These are phyloP conservation scores for Linum lewisii DNA, from an alignment of 345 rosid species.

Conservation along the genomic window DNA sequence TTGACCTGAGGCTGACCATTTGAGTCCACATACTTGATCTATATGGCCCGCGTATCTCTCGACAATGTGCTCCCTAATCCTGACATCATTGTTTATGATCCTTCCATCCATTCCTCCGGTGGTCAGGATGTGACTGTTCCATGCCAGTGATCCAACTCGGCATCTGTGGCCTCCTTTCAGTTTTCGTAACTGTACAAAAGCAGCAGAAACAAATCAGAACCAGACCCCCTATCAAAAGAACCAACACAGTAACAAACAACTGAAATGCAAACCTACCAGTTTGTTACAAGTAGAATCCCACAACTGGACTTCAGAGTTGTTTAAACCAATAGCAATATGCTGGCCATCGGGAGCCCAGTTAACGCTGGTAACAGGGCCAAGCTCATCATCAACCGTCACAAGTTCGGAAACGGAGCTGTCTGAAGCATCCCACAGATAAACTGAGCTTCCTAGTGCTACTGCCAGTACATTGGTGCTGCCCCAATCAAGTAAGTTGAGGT, in stretches of 20 bases:
- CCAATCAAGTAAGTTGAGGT: too few species aligned
- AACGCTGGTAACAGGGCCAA: constrained; percentile 43
- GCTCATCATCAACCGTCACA: constrained; percentile 34
- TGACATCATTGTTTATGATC: constrained; percentile 40
- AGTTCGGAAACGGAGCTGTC: constrained; percentile 36
- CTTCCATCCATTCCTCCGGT: constrained; percentile 42
- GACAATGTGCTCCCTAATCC: constrained; percentile 32
- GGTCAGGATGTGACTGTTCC: constrained; percentile 42
- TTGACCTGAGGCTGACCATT: constrained; percentile 44
- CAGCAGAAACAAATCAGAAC: not conserved
- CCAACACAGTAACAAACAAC: not conserved
- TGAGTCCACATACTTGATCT: constrained; percentile 42
- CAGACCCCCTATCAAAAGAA: not conserved
- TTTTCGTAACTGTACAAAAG: constrained; percentile 22
- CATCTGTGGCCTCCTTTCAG: constrained; percentile 35
- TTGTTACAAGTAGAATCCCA: constrained; percentile 32
- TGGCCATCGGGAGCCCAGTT: constrained; percentile 48
- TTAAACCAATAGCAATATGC: constrained; percentile 35
- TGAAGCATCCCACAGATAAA: too few species aligned
- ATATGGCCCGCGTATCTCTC: constrained; percentile 34
- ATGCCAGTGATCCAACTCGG: constrained; percentile 36
- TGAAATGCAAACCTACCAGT: constrained; percentile 21
- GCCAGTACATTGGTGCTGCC: too few species aligned
- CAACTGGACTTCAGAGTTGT: constrained; percentile 40
- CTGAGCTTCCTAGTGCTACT: too few species aligned